Base-by-base conservation (phyloP, 164 flowering plant species). In the Stephania yunnanensis region DNA sequence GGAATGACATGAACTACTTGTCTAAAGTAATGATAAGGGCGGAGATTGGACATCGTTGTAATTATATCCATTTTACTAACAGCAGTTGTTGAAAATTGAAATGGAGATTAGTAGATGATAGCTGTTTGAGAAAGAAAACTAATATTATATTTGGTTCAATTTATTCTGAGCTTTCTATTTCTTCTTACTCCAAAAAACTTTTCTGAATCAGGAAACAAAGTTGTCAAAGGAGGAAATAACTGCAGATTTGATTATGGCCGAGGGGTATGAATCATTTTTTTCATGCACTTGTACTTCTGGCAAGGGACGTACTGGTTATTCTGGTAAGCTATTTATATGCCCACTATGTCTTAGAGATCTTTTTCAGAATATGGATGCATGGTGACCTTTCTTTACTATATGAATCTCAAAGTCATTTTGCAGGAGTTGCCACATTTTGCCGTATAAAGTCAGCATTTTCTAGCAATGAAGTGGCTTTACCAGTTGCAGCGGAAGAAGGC, bases 361-460 rank as follows among this genome's bases (percentile, higher is more conserved):
- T 50, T 50, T 50, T 50, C 11, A 10, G 55, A 50, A 10, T 50
- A 50, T 50, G 7, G 7, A 12, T 50, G 11, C 2, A 13, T 58
- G 22, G 22, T 58, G n/a, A 58, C 22, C 6, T 70, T 76, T 19
- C 69, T 65, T 42, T 22, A 5, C 22, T 52, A 7, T 22, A 22
- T 66, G 11, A 66, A 22, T n/a, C 73, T 63, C 29, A 10, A 12
- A 65, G 31, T 36, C 71, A 48, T 73, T 31, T 73, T 12, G 71
- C 45, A 95, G 99, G 99, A 73, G 99, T 96, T 78, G 98, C 92
- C 13, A 96, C 99, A 48, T 94, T 96, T 87, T 96, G 99, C 84
- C 94, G 92, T 10, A 95, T 94, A 67, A 89, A 88, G 68, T 90
- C 93, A 15, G 94, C 97, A 71, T 96, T 92, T 85, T 86, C 93